Base-by-base conservation (phyloP, 768 basidiomycete genomes). In the Boletus rubroflammeus region DNA sequence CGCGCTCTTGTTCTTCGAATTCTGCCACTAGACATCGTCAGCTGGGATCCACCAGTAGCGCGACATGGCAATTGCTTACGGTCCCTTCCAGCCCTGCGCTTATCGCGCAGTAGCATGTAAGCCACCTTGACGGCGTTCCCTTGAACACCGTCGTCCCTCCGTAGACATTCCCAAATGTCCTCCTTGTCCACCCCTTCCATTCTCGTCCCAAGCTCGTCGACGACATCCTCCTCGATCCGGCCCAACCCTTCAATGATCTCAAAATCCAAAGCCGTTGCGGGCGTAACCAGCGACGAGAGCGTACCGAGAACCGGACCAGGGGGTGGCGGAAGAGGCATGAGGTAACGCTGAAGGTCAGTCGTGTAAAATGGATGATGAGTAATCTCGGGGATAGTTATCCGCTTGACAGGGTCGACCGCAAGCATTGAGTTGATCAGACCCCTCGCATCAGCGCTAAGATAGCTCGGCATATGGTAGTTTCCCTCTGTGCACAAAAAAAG, bases 111-210 rank as follows among this genome's bases (percentile, higher is more conserved):
- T 5, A 99, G 77, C 82, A 94, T 85, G 71, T 98, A 99, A 0
- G 96, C 94, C 7, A 99, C 94, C 72, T 97, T 95, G 67, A 98
- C 88, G 50, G 92, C 86, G 67, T 98, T 97, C 36, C 94, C 91
- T 56, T 87, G 85, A 39, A 83, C 78, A 0, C 90, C 93, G 58
- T 95, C 93, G 49, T 94, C 87, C 60, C 84, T 75, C 55, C 88
- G 80, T 57, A 98, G 71, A 65, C 86, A 87, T 44, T 88, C 85
- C 91, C 90, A 93, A 4, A 98, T 82, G 58, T 94, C 92, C 2
- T 93, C 88, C 70, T 84, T 83, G 55, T 82, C 81, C 11, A 94
- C 85, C 0, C 84, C 87, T 0, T 79, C 72, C 76, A 98, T 86
- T 54, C 84, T 79, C 17, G 71, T 66, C 13, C 85, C 81, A 35